phyloP scores from a whole-genome alignment of 2,329 filamentous ascomycete genomes.

The Fonsecaea multimorphosa region DNA sequence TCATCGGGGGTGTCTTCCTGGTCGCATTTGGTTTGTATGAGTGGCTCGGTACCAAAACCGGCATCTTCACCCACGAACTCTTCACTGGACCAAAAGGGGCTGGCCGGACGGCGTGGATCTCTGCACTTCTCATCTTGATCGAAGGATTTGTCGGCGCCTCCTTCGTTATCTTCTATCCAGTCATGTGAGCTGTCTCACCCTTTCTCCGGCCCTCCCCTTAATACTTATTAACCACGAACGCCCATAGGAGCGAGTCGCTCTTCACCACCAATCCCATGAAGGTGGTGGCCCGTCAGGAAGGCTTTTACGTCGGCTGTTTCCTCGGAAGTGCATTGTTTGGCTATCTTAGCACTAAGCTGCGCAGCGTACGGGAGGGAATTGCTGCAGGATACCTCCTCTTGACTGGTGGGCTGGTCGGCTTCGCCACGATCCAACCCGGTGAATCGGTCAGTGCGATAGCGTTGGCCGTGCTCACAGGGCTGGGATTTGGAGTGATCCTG shows the following conservation, averaged over 20 bases:
- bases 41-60: constrained; percentile 25
- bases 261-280: constrained; percentile 6
- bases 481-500: constrained; percentile 19
- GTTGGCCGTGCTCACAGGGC: constrained; percentile 14
- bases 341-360: background rate
- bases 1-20: constrained; percentile 23
- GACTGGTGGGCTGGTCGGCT: constrained; percentile 9
- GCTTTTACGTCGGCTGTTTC: background rate
- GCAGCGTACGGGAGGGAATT: constrained; percentile 11
- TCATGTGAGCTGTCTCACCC: constrained; percentile 22
- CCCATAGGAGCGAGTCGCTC: constrained; percentile 2
- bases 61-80: constrained; percentile 26
- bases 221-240: background rate
- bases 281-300: constrained; percentile 7
- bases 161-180: constrained; percentile 27
- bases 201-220: background rate
- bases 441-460: constrained; percentile 4
- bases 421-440: constrained; percentile 21
- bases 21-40: constrained; percentile 28
- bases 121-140: constrained; percentile 22
- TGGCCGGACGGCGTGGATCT: constrained; percentile 7
- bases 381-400: constrained; percentile 17
- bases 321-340: constrained; percentile 4
- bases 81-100: background rate
- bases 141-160: constrained; percentile 18